These are phyloP conservation scores for Oropetium thomaeum DNA, from an alignment of 176 grass and related monocot genomes.

Conservation along the genomic window DNA sequence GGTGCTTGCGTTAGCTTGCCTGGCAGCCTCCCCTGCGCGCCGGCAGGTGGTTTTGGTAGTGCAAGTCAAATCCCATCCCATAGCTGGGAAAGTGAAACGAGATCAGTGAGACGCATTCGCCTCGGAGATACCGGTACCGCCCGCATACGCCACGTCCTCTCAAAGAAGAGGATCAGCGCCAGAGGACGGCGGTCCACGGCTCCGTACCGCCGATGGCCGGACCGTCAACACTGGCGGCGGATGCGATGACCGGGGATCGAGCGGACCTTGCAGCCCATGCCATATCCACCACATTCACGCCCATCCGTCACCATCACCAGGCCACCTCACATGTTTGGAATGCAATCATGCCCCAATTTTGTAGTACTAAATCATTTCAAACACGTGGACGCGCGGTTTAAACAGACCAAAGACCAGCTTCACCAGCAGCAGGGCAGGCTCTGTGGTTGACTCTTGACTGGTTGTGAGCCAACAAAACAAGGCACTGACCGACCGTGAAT, in stretches of 20 bases:
- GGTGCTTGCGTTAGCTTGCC: no score
- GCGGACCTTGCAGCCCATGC: no score
- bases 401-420: no score
- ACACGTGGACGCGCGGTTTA: constrained; percentile 3
- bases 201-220: neutral
- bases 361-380: neutral
- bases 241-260: neutral
- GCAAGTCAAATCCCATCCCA: no score
- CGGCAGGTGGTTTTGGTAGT: no score
- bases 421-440: neutral
- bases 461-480: neutral
- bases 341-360: neutral
- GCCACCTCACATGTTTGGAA: neutral
- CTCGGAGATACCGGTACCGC: neutral
- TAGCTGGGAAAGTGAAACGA: neutral
- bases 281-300: neutral
- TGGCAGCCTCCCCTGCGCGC: no score
- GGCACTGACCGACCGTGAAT: neutral
- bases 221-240: constrained; percentile 10
- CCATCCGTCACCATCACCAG: neutral
- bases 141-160: neutral
- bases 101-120: neutral
- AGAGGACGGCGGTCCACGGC: neutral
- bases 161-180: neutral
- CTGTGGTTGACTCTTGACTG: no score